These are phyloP conservation scores for Chenopodium suecicum DNA, from an alignment of 148 eudicot species.

Conservation along the genomic window DNA sequence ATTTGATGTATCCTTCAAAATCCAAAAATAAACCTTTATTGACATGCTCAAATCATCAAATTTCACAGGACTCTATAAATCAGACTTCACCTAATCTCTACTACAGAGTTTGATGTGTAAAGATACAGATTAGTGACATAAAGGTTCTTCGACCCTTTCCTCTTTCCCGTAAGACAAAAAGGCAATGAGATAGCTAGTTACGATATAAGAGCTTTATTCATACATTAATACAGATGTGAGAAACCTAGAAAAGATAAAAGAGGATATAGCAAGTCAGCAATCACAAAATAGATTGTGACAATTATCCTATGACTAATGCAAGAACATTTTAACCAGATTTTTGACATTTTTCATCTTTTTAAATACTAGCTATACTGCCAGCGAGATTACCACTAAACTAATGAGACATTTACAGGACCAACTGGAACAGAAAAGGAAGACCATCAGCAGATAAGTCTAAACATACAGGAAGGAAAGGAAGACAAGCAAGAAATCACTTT, in stretches of 20 bases:
- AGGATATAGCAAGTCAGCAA: background rate
- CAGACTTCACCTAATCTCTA: background rate
- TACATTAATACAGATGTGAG: background rate
- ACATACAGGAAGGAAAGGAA: background rate
- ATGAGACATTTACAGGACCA: background rate
- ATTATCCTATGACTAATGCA: background rate
- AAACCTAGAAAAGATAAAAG: background rate
- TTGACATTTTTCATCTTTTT: background rate
- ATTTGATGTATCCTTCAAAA: constrained; percentile 84
- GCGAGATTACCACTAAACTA: background rate
- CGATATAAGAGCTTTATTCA: background rate
- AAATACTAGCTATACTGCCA: background rate
- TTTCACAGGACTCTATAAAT: background rate
- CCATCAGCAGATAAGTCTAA: background rate
- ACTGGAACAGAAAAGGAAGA: background rate
- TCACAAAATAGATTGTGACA: background rate
- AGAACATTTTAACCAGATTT: background rate
- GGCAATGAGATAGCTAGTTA: background rate
- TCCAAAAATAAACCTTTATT: constrained; percentile 15
- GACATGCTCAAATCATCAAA: background rate
- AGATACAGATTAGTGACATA: background rate
- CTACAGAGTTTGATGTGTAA: background rate
- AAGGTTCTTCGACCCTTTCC: background rate
- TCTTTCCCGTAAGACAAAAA: background rate
- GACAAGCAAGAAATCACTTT: background rate